Conservation (phyloP, 2,329 filamentous ascomycete species). For the Sporothrix sp. region DNA sequence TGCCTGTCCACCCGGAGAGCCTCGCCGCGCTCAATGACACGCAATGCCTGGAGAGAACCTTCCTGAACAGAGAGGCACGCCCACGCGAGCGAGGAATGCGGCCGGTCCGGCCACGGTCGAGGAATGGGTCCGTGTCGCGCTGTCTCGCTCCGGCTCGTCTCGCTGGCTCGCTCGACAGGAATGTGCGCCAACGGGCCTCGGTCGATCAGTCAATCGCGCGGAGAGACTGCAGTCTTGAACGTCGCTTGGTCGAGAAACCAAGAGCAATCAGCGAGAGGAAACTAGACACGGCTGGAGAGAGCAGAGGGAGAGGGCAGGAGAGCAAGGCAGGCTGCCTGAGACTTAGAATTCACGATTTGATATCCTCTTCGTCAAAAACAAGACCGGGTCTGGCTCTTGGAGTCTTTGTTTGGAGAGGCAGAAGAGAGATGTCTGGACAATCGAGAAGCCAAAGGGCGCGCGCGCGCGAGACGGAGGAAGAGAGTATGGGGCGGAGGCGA, state of each 20-base stretch:
- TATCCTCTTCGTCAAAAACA: conserved; percentile 3
- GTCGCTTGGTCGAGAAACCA: background rate
- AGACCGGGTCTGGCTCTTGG: background rate
- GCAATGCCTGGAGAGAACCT: background rate
- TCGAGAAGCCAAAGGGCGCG: background rate
- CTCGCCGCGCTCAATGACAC: background rate
- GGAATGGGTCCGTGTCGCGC: background rate
- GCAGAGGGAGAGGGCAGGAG: background rate
- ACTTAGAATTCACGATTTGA: conserved; percentile 10
- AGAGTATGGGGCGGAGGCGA: too few relatives aligned
- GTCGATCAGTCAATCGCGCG: background rate
- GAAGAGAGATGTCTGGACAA: background rate
- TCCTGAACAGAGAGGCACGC: background rate
- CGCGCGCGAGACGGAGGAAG: background rate
- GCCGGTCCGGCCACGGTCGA: background rate
- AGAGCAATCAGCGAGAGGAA: conserved; percentile 5
- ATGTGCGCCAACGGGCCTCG: conserved; percentile 7
- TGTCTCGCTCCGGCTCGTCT: conserved; percentile 7
- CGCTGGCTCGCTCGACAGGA: conserved; percentile 7
- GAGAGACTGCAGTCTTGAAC: background rate
- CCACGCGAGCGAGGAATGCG: conserved; percentile 6
- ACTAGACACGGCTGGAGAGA: background rate
- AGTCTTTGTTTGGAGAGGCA: background rate
- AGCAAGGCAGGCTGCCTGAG: conserved; percentile 1
- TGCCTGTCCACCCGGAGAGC: conserved; percentile 5